These are phyloP conservation scores for Colletotrichum neosansevieriae DNA, from an alignment of 2,329 filamentous ascomycete genomes.

Conservation along the genomic window DNA sequence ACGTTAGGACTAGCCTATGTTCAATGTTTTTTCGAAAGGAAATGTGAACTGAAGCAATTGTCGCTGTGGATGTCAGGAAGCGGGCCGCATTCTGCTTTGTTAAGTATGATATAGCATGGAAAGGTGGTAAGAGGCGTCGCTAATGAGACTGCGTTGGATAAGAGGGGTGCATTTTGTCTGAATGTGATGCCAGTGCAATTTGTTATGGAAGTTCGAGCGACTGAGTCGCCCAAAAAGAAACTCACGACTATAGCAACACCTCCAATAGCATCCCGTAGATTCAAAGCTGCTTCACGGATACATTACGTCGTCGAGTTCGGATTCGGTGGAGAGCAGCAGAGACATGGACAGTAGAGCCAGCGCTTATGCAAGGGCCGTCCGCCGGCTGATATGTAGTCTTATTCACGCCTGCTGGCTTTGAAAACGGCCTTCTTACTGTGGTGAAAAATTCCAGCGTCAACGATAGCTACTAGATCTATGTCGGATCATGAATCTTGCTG, in stretches of 20 bases:
- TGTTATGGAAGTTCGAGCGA: no score
- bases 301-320: background rate
- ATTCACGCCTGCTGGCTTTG: background rate
- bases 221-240: no score
- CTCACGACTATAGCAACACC: background rate
- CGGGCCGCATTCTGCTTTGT: no score
- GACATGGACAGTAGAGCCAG: background rate
- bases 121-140: no score
- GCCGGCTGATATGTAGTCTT: background rate
- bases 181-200: no score
- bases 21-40: no score
- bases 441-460: constrained; percentile 6
- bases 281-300: background rate
- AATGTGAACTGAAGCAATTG: background rate
- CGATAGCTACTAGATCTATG: background rate
- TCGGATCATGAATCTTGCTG: background rate
- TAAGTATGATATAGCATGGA: no score
- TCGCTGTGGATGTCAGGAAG: background rate
- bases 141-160: no score
- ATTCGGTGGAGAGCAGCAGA: background rate
- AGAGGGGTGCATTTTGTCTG: no score
- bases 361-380: constrained; percentile 2
- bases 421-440: background rate
- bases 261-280: background rate
- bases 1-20: no score